Percentiles rank a stretch among this genome's conserved stretches.
phyloP scores from a whole-genome alignment of 2,329 filamentous ascomycete genomes.

The Chrysoporthe austroafricana region DNA sequence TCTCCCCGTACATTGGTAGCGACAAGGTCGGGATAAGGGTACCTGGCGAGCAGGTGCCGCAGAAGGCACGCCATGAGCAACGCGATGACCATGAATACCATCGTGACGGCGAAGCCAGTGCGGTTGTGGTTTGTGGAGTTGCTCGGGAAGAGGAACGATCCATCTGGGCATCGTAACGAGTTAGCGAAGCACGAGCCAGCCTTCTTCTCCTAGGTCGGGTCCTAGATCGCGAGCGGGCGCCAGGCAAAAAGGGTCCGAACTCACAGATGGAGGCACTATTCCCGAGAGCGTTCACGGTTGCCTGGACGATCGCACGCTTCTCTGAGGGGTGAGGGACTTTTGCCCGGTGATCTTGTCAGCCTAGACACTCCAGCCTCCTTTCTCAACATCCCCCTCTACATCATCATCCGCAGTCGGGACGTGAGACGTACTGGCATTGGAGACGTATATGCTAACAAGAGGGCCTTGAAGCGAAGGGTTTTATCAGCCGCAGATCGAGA shows the following conservation, averaged over 20 bases:
- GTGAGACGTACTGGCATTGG: no score
- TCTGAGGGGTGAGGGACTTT: no score
- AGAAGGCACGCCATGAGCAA: constrained; percentile 12
- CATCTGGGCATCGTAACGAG: neutral
- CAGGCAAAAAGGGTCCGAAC: neutral
- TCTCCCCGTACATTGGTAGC: neutral
- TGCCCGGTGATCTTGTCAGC: no score
- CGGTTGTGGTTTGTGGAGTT: constrained; percentile 16
- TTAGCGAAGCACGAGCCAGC: neutral
- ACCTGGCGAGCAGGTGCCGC: constrained; percentile 18
- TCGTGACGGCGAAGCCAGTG: constrained; percentile 17
- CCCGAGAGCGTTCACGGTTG: neutral
- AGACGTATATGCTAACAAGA: no score
- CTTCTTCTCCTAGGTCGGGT: neutral
- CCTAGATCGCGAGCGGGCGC: no score
- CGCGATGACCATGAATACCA: constrained; percentile 19
- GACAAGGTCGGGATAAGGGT: constrained; percentile 18
- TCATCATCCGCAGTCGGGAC: no score
- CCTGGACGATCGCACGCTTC: no score
- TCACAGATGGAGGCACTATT: constrained; percentile 22
- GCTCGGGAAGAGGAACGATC: constrained; percentile 23
- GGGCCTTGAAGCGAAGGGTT: no score
- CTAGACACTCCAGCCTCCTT: no score
- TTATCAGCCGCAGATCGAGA: no score
- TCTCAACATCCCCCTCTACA: no score